phyloP scores from a whole-genome alignment of 169 alveolate species.

The Eimeria nieschulzi region DNA sequence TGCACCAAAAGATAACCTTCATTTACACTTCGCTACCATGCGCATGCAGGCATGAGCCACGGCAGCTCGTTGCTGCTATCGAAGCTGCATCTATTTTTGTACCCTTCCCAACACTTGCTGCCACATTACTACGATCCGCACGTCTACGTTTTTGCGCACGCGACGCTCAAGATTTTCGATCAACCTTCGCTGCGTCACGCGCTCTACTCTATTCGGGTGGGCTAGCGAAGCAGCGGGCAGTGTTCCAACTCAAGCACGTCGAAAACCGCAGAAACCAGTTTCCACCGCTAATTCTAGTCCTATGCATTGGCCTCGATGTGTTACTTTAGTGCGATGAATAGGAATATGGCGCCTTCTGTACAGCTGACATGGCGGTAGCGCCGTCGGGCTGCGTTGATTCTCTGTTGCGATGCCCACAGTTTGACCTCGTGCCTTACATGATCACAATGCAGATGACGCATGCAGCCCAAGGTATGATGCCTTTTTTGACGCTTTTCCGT shows the following conservation, averaged over 20 bases:
- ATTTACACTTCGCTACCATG: neutral
- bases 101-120: conserved; percentile 60
- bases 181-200: conserved; percentile 63
- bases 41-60: conserved; percentile 71
- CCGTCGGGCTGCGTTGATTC: neutral
- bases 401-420: conserved; percentile 38
- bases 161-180: conserved; percentile 64
- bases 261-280: too few relatives aligned
- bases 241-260: neutral
- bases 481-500: neutral
- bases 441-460: conserved; percentile 67
- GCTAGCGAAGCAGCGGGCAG: neutral
- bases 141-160: conserved; percentile 70
- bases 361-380: neutral
- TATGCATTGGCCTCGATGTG: too few relatives aligned
- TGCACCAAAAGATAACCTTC: neutral
- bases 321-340: too few relatives aligned
- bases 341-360: neutral
- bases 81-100: conserved; percentile 61
- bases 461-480: conserved; percentile 45
- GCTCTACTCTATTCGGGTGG: conserved; percentile 66
- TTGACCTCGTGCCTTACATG: conserved; percentile 75
- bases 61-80: conserved; percentile 64
- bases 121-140: conserved; percentile 72
- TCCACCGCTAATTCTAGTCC: too few relatives aligned